Evolutionary conservation across 495 filamentous ascomycete species (phyloP), one percentile per base, ranked within the genome.

Genomic region (Copromyces sp.): DNA sequence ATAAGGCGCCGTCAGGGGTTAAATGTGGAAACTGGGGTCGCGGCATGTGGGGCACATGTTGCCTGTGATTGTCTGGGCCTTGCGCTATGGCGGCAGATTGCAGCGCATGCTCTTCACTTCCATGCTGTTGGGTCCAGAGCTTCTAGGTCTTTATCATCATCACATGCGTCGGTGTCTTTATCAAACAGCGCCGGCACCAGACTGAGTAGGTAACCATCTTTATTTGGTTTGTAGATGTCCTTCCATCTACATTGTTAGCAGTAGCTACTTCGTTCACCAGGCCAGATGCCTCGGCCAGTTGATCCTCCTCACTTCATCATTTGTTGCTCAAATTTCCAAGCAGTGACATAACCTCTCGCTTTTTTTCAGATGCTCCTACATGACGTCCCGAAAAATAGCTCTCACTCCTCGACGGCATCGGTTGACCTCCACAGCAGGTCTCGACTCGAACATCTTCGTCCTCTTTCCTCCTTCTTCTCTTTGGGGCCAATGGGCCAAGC

Each of bases 61-160:
- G 53, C 53, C 53, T 61, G 53, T 61, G 53, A 61, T 61, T 61
- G 53, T 61, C 53, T 61, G 29, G 29, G 53, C 53, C 53, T 61
- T 32, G 29, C 53, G 53, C 53, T 17, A 69, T 41, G n/a, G 29
- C 71, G 73, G 71, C 69, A 39, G 73, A 35, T 69, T 76, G 72
- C 76, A 76, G 74, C 68, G 24, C 24, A 24, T 74, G 74, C 39
- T 65, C 38, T 76, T n/a, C n/a, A n/a, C n/a, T n/a, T n/a, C 53
- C 70, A 69, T 29, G 47, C 20, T 35, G 70, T 70, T 42, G 73
- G 45, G 14, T 11, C 37, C 35, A n/a, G 6, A 17, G 12, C 53
- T 17, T 61, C 5, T 1, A 32, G 16, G 3, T 61, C 14, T 61
- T 61, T 61, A 35, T 53, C 11, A 9, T 35, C 41, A 44, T 42